Evolutionary conservation across 2,329 filamentous ascomycete genomes (phyloP).

Genomic region (Cladophialophora immunda): DNA sequence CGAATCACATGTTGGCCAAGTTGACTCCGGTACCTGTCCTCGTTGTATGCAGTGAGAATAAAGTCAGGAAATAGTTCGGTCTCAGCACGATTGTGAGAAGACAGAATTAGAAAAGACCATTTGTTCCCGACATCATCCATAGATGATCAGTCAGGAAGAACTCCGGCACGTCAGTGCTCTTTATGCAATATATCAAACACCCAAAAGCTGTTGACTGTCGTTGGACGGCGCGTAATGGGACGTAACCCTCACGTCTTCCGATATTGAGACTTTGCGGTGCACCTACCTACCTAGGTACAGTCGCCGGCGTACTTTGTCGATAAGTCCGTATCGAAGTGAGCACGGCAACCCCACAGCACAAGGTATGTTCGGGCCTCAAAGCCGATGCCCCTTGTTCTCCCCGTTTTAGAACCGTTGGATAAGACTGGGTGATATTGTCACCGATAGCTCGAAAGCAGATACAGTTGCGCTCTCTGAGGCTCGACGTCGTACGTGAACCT

Average conservation of each 20-base stretch:
- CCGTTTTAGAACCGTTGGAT: neutral
- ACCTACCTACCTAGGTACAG: too few relatives aligned
- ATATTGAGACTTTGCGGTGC: neutral
- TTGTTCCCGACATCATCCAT: neutral
- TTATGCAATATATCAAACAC: neutral
- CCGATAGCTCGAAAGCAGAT: neutral
- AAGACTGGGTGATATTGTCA: neutral
- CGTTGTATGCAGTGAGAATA: neutral
- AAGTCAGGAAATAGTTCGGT: neutral
- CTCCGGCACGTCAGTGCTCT: neutral
- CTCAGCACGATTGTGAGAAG: neutral
- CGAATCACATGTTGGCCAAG: neutral
- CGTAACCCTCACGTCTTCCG: neutral
- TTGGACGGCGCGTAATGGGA: neutral
- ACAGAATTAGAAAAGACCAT: neutral
- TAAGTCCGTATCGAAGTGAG: too few relatives aligned
- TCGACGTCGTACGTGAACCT: neutral
- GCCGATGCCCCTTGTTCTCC: neutral
- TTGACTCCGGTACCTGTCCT: neutral
- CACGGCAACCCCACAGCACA: neutral
- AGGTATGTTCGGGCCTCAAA: neutral
- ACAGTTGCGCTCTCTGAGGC: neutral
- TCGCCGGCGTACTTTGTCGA: too few relatives aligned
- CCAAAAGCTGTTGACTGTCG: neutral
- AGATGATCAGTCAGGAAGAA: slow-evolving; percentile 1